phyloP scores from a whole-genome alignment of 805 yeast species.

The Komagataella pseudopastoris region DNA sequence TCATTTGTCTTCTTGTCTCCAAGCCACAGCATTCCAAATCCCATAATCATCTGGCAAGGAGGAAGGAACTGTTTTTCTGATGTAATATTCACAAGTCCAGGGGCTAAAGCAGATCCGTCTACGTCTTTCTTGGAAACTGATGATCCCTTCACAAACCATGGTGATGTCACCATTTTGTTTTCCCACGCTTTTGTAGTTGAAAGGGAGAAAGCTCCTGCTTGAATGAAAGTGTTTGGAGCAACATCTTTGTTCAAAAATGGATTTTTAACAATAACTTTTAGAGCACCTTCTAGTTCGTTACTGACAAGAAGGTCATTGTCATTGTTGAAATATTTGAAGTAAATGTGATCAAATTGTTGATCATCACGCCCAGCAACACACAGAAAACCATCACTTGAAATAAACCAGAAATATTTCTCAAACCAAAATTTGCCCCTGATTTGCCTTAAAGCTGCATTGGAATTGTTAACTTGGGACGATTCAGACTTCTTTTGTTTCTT shows the following conservation, averaged over 20 bases:
- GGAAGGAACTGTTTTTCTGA: conserved; percentile 49
- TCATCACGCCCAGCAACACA: conserved; percentile 81
- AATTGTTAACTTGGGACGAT: conserved; percentile 15
- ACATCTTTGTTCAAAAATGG: conserved; percentile 57
- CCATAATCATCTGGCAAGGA: conserved; percentile 80
- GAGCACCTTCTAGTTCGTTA: conserved; percentile 61
- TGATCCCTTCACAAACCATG: conserved; percentile 71
- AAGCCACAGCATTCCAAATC: conserved; percentile 71
- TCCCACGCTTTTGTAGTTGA: conserved; percentile 86
- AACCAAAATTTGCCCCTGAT: conserved; percentile 76
- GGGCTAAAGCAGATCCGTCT: conserved; percentile 37
- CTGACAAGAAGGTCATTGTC: conserved; percentile 61
- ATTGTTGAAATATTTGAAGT: conserved; percentile 57
- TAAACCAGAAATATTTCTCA: conserved; percentile 90
- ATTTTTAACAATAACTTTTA: conserved; percentile 71
- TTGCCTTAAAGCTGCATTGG: conserved; percentile 27
- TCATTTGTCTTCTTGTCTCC: conserved; percentile 39
- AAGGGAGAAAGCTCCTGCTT: conserved; percentile 80
- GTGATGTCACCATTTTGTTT: conserved; percentile 63
- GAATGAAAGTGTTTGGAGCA: conserved; percentile 79
- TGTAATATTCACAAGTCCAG: conserved; percentile 46
- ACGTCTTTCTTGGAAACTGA: conserved; percentile 61
- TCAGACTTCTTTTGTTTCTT: conserved; percentile 40
- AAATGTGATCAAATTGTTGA: conserved; percentile 67
- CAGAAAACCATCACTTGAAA: conserved; percentile 79